Conservation (phyloP, 2,329 filamentous ascomycete species). For the Coccinonectria pachysandricola region DNA sequence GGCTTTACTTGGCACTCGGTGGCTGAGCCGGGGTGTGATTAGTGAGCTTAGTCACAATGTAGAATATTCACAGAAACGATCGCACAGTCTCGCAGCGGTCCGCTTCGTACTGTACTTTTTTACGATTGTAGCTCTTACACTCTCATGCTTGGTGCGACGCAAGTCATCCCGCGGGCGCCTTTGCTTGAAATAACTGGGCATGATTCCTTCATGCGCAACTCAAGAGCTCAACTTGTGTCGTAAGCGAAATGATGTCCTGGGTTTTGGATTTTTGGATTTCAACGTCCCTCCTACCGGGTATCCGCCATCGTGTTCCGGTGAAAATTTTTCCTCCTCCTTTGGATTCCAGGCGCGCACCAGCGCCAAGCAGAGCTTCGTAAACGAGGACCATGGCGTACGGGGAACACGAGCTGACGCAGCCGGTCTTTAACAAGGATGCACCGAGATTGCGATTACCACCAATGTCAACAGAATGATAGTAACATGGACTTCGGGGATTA, state of each 20-base stretch:
- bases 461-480: constrained; percentile 9
- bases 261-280: constrained; percentile 17
- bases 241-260: constrained; percentile 27
- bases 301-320: constrained; percentile 18
- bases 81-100: no score
- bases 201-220: no score
- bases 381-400: constrained; percentile 5
- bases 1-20: no score
- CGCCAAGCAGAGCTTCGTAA: constrained; percentile 11
- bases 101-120: no score
- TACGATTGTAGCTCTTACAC: no score
- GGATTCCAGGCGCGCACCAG: constrained; percentile 20
- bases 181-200: no score
- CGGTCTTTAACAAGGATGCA: constrained; percentile 2
- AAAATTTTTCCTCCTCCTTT: constrained; percentile 21
- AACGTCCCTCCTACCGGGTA: constrained; percentile 19
- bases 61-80: no score
- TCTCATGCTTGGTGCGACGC: no score
- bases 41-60: no score
- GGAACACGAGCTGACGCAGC: constrained; percentile 20
- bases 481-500: constrained; percentile 9
- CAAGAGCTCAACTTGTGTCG: constrained; percentile 24
- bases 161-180: no score
- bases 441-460: constrained; percentile 9
- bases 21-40: no score